Conservation (phyloP, 257 asterid species). For the Paraleonurus japonicus region DNA sequence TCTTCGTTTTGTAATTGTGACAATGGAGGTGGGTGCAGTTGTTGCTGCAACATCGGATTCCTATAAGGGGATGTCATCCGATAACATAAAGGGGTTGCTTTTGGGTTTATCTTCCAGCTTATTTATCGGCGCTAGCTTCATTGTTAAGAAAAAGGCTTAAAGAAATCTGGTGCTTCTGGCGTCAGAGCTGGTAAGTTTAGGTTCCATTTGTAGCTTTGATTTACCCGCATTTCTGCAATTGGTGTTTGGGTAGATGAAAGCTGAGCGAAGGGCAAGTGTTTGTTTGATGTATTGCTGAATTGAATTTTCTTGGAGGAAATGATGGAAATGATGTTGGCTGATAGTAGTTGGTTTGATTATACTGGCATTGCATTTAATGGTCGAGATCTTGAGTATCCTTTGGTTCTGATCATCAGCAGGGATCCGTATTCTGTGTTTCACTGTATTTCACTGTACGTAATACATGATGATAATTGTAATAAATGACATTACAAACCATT, state of each 20-base stretch:
- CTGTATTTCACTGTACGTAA: no score
- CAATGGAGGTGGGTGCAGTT: slow-evolving; percentile 37
- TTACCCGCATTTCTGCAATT: neutral
- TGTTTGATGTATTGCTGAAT: slow-evolving; percentile 10
- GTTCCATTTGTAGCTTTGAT: neutral
- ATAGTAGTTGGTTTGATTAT: neutral
- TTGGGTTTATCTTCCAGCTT: slow-evolving; percentile 79
- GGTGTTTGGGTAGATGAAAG: neutral
- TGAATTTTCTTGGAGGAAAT: neutral
- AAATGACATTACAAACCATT: no score
- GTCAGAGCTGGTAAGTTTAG: slow-evolving; percentile 62
- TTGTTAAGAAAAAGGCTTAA: slow-evolving; percentile 88
- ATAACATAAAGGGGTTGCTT: slow-evolving; percentile 72
- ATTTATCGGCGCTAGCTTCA: slow-evolving; percentile 89
- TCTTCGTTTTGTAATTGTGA: neutral
- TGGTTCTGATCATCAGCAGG: neutral
- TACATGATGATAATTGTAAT: no score
- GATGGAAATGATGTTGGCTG: neutral
- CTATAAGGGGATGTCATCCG: slow-evolving; percentile 78
- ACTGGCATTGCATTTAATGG: slow-evolving; percentile 9
- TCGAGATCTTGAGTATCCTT: slow-evolving; percentile 20
- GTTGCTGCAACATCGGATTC: slow-evolving; percentile 41
- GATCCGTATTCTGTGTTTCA: no score
- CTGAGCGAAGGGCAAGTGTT: neutral
- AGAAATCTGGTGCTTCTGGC: slow-evolving; percentile 88